Evolutionary conservation across 2,329 filamentous ascomycete genomes (phyloP).

Genomic region (Monilinia laxa): DNA sequence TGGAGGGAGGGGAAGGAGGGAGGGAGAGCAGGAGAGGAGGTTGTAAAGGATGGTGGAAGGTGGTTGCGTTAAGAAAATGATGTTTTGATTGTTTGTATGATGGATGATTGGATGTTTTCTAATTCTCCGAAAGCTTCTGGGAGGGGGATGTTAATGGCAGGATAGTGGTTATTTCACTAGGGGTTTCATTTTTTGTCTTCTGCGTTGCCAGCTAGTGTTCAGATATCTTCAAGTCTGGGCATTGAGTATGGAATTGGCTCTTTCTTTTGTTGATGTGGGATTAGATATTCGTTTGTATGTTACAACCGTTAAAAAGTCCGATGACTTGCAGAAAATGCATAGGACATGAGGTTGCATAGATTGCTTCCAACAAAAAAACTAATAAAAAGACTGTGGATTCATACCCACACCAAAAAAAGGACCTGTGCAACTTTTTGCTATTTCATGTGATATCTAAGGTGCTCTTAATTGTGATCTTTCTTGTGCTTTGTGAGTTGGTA

Average conservation of each 20-base stretch:
- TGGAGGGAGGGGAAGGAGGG: too few species aligned
- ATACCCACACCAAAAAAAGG: background rate
- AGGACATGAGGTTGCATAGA: background rate
- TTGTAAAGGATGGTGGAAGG: background rate
- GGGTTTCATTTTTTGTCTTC: background rate
- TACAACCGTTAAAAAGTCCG: background rate
- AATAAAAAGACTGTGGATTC: background rate
- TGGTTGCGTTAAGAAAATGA: background rate
- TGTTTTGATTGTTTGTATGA: background rate
- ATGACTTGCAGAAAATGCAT: background rate
- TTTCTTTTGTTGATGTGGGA: background rate
- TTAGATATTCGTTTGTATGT: constrained; percentile 41
- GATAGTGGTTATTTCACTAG: background rate
- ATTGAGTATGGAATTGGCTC: background rate
- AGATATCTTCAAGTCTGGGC: background rate
- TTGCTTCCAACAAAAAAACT: background rate
- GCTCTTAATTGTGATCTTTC: background rate
- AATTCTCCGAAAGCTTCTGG: background rate
- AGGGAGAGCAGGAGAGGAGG: too few species aligned
- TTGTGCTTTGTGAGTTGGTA: background rate
- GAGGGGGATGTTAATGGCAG: background rate
- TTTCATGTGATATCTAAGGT: background rate
- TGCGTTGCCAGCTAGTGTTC: background rate
- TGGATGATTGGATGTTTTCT: background rate
- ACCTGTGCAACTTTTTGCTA: too few species aligned